Conservation (phyloP, 441 rosid genomes). For the Adansonia rubrostipa region DNA sequence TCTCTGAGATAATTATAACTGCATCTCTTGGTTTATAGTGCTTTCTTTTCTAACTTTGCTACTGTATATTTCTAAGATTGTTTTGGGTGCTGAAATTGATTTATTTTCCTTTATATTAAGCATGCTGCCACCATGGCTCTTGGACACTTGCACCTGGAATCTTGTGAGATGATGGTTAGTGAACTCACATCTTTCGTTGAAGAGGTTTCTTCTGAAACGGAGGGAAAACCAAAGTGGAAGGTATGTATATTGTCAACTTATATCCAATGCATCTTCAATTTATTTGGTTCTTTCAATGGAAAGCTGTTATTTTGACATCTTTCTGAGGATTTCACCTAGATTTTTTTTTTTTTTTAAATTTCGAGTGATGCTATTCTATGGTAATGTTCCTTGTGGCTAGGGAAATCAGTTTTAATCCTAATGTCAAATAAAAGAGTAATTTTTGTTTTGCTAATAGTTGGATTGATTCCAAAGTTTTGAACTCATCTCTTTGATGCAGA, state of each 20-base stretch:
- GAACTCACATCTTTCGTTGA: constrained; percentile 93
- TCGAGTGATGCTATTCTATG: neutral
- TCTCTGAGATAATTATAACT: neutral
- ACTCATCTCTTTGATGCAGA: constrained; percentile 54
- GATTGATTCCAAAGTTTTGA: neutral
- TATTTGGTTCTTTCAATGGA: neutral
- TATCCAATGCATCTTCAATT: neutral
- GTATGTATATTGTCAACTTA: constrained; percentile 37
- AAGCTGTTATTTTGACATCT: neutral
- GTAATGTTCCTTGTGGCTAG: neutral
- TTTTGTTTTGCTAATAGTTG: neutral
- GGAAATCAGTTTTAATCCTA: neutral
- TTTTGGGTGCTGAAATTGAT: constrained; percentile 32
- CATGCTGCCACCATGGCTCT: constrained; percentile 99
- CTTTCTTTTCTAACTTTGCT: constrained; percentile 3
- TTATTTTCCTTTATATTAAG: constrained; percentile 47
- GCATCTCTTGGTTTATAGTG: constrained; percentile 1
- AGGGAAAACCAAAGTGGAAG: constrained; percentile 99
- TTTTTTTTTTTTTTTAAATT: neutral
- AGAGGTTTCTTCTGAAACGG: constrained; percentile 93
- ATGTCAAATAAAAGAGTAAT: neutral
- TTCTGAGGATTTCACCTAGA: neutral
- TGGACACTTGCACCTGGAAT: constrained; percentile 97
- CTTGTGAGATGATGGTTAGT: constrained; percentile 93
- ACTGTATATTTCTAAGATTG: neutral